Evolutionary conservation across 306 rosid species (phyloP).

Genomic region (Geum urbanum): DNA sequence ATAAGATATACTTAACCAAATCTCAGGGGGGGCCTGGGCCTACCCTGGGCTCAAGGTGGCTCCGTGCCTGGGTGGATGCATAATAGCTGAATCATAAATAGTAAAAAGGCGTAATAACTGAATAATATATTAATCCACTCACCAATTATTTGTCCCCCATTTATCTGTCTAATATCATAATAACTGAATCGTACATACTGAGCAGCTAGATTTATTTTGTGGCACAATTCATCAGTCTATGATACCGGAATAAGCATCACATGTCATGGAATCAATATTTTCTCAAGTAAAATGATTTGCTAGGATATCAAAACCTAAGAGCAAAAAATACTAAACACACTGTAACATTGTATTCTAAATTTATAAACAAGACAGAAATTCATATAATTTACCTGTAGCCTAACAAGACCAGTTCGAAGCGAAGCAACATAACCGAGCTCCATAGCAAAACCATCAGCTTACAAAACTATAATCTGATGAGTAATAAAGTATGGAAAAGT

Average conservation of each 20-base stretch:
- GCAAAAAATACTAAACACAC: neutral
- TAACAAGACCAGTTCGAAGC: constrained; percentile 71
- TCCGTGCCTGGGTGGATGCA: no score
- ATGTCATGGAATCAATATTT: neutral
- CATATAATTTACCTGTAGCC: constrained; percentile 59
- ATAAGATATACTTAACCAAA: no score
- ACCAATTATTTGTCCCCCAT: neutral
- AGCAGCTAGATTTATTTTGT: neutral
- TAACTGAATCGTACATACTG: neutral
- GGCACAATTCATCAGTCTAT: constrained; percentile 2
- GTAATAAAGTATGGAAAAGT: no score
- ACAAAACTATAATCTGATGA: constrained; percentile 22
- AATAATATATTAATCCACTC: neutral
- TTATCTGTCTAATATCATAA: neutral
- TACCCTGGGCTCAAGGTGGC: no score
- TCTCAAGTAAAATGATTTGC: neutral
- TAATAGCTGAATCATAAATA: neutral
- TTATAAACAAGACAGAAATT: constrained; percentile 1
- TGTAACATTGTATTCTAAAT: neutral
- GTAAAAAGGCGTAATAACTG: neutral
- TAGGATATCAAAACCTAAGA: neutral
- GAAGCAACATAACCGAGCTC: constrained; percentile 68
- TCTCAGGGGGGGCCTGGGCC: no score
- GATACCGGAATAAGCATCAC: neutral
- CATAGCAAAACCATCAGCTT: constrained; percentile 89